Conservation (phyloP, 306 rosid species). For the Corylus americana region DNA sequence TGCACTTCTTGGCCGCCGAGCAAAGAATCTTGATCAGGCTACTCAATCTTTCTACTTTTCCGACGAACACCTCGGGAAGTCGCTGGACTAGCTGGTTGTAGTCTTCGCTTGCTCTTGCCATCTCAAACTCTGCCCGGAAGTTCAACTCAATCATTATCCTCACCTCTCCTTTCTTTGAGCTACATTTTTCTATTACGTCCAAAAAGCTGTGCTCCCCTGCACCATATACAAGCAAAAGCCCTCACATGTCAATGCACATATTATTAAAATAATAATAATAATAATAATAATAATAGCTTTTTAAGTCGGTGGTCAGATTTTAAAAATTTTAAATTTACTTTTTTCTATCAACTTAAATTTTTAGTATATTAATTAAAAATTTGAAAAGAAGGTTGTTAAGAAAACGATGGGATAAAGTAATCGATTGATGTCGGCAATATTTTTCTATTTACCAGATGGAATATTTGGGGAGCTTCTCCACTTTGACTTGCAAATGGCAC, state of each 20-base stretch:
- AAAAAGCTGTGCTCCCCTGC: constrained; percentile 75
- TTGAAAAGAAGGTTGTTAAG: too few species aligned
- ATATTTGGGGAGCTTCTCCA: constrained; percentile 61
- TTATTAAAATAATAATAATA: too few species aligned
- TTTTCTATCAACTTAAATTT: too few species aligned
- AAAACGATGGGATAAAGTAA: background rate
- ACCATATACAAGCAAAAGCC: background rate
- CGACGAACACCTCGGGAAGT: constrained; percentile 79
- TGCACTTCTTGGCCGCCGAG: constrained; percentile 72
- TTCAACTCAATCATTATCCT: constrained; percentile 75
- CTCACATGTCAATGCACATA: background rate
- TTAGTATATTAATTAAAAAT: too few species aligned
- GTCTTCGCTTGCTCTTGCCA: constrained; percentile 58
- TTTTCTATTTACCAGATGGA: constrained; percentile 58
- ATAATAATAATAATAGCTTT: too few species aligned
- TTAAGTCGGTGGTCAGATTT: too few species aligned
- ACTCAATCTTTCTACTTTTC: constrained; percentile 67
- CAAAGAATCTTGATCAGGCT: constrained; percentile 60
- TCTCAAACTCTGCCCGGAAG: constrained; percentile 74
- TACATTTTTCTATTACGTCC: constrained; percentile 56
- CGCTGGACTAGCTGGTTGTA: constrained; percentile 52
- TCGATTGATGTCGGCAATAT: too few species aligned
- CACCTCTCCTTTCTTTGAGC: constrained; percentile 50
- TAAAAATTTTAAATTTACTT: too few species aligned
- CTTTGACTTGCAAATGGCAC: constrained; percentile 76